Evolutionary conservation across 345 rosid species (phyloP), one percentile per base, ranked within the genome.

Genomic region (Zanthoxylum bungeanum): DNA sequence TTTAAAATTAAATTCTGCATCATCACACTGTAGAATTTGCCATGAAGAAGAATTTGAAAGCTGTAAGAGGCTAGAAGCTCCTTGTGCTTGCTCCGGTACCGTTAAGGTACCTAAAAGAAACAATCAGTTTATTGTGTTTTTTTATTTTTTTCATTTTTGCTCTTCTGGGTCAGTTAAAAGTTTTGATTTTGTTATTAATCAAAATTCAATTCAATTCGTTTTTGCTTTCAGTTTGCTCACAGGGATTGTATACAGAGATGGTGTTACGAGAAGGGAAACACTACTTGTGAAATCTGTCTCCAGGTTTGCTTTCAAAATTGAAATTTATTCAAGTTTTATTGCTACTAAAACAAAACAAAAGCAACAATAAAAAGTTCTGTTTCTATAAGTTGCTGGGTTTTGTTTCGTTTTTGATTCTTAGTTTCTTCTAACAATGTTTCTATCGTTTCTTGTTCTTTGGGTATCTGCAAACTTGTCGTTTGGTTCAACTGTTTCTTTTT

Each of bases 221-320:
- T 16, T 2, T 77, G n/a, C 1, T 55, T 53, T 66, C 88, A 88
- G 97, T 91, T 77, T 69, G 93, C 97, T 0, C 97, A 92, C 66
- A 91, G 98, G 82, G 89, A 88, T 76, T 92, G 99, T 62, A 89
- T 92, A 80, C 98, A 95, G 91, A 86, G 96, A 72, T 95, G 99
- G 99, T 92, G 98, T n/a, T 52, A 95, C 70, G 97, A 92, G 86
- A 95, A 95, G 83, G 98, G 99, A 57, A 91, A 85, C 84, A 91
- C 94, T 14, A 87, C 79, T 66, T 95, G 98, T 66, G 99, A 95
- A 87, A 89, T 95, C 22, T 95, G 98, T 78, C 94, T 95, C 36
- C 93, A 92, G 98, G 98, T 95, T 57, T 24, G 74, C 55, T n/a
- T 72, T 60, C 37, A 21, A 44, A 57, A 51, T 19, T 46, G 28